Base-by-base conservation (phyloP, 2,329 filamentous ascomycete species). In the Botrytis squamosa region DNA sequence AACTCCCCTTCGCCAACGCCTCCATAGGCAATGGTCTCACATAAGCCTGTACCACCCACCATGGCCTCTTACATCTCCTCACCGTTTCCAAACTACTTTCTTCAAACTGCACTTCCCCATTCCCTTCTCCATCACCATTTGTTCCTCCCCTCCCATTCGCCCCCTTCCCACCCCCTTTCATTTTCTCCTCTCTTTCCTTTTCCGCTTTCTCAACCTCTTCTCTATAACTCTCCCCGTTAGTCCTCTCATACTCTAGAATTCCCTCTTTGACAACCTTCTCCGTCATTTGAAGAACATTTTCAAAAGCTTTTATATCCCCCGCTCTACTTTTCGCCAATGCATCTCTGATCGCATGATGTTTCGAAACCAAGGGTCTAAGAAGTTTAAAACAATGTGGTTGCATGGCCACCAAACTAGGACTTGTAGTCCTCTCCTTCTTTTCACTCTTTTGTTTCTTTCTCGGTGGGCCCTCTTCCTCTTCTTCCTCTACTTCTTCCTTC, bases 371-470 rank as follows among this genome's bases (percentile, higher is more conserved):
- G 46, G 95, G 91, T 25, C 95, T 89, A 36, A 98, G 88, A 40
- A 99, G 88, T 81, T 97, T 93, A 85, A 99, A 99, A 62, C 98
- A 88, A 82, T 99, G 96, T 0, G 94, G 90, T 82, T 98, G 95
- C 87, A 98, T 93, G 49, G 90, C 90, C 18, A 88, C 86, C 66
- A 97, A 85, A 81, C 96, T 98, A 5, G 84, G 88, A 79, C 77
- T 84, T 82, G 75, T 81, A 7, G 77, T 74, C 68, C 76, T 83
- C 59, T 83, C 82, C 14, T 75, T 80, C 74, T 81, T 78, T 29
- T 79, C 85, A 71, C 83, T 84, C 63, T 82, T 82, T 71, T 84
- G 83, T 66, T 83, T 84, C 75, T 83, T 82, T 76, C 82, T 81
- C 55, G 81, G 80, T 44, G 79, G 80, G 10, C 77, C 75, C 8